Evolutionary conservation across 2,329 filamentous ascomycete genomes (phyloP), one percentile per base, ranked within the genome.

Genomic region (Ascosphaera aggregata): DNA sequence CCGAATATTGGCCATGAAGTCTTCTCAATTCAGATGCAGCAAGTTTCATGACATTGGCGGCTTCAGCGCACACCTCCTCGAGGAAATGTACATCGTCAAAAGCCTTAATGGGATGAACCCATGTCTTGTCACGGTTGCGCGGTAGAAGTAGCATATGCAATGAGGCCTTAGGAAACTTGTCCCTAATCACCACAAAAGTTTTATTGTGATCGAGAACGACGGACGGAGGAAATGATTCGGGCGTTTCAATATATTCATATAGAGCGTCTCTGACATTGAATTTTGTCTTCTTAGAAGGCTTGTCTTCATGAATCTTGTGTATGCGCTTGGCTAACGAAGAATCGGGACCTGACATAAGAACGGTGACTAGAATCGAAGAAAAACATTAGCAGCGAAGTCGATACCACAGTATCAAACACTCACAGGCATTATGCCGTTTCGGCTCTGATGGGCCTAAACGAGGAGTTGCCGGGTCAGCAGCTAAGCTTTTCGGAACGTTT

Each of bases 121-220:
- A 59, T 47, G 65, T 71, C 51, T 73, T 70, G 2, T 54, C 49
- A 1, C 63, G 51, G 32, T 77, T 70, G 38, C 85, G 77, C 4
- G 85, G 81, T 3, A 95, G 71, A n/a, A 95, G 70, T 2, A 98
- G 77, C 1, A 81, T 66, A 59, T 98, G 89, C 3, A 94, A 65
- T 2, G 70, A 73, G 2, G 80, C 71, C 57, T 95, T 98, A 7
- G 89, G 85, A 52, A 73, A 98, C 43, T 73, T 63, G 59, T 98
- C 89, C 48, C 76, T 67, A 54, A 95, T 80, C 16, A 74, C 69
- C 38, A 85, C 79, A 46, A 77, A 81, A 43, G 72, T 59, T n/a
- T 69, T 63, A 45, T 71, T 70, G 55, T 74, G 63, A 50, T 73
- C 75, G 40, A 89, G 63, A 1, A 84, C 68, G 7, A 67, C 60